phyloP scores from a whole-genome alignment of 2,329 filamentous ascomycete species.

The Monosporascus sp. region DNA sequence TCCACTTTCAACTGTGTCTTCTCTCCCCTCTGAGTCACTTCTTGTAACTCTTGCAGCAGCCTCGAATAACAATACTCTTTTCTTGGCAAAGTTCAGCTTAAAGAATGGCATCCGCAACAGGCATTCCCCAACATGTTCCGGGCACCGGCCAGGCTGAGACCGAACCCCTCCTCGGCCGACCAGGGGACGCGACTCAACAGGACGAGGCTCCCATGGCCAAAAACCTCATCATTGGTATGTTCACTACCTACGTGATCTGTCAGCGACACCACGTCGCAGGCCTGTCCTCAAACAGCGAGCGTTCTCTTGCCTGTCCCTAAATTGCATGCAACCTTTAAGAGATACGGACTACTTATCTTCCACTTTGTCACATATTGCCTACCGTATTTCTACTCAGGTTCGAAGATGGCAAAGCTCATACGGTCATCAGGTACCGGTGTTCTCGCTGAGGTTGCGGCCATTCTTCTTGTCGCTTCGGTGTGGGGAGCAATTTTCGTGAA shows the following conservation, averaged over 20 bases:
- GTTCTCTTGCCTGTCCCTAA: background rate
- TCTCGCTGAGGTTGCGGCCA: conserved; percentile 71
- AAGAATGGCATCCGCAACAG: conserved; percentile 64
- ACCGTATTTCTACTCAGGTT: background rate
- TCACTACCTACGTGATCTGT: conserved; percentile 1
- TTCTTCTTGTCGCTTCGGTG: conserved; percentile 69
- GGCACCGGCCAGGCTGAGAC: conserved; percentile 44
- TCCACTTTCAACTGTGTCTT: no score
- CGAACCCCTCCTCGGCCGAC: conserved; percentile 64
- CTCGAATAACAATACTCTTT: background rate
- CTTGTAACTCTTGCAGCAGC: no score
- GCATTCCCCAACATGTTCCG: conserved; percentile 51
- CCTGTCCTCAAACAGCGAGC: no score
- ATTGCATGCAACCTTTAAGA: background rate
- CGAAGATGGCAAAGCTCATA: conserved; percentile 26
- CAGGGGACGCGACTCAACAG: conserved; percentile 68
- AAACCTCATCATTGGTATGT: conserved; percentile 71
- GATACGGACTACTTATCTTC: background rate
- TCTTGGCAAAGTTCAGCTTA: conserved; percentile 9
- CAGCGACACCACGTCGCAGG: background rate
- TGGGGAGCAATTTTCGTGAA: conserved; percentile 73
- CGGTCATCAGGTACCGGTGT: conserved; percentile 65
- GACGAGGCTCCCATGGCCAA: conserved; percentile 57
- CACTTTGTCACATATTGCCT: background rate
- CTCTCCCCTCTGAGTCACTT: no score